phyloP scores from a whole-genome alignment of 345 rosid species.

The Theobroma cacao region DNA sequence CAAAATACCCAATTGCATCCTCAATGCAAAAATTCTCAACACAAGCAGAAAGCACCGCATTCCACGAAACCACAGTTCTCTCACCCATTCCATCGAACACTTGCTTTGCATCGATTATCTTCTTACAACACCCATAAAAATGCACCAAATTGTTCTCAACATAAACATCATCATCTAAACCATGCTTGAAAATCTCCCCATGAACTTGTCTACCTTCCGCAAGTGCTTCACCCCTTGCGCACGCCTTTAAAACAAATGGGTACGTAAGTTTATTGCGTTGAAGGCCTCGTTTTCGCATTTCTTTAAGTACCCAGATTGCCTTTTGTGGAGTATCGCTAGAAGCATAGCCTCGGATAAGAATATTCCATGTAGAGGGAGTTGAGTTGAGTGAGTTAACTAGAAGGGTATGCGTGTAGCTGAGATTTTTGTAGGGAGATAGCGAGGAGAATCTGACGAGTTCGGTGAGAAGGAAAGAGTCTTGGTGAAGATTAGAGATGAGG shows the following conservation, averaged over 20 bases:
- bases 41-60: slow-evolving; percentile 62
- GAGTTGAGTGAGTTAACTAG: slow-evolving; percentile 38
- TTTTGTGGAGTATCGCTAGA: slow-evolving; percentile 49
- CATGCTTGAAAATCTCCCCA: slow-evolving; percentile 55
- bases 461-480: slow-evolving; percentile 41
- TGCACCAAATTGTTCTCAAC: slow-evolving; percentile 59
- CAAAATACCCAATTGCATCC: slow-evolving; percentile 47
- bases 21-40: slow-evolving; percentile 39
- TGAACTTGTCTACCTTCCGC: slow-evolving; percentile 67
- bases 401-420: slow-evolving; percentile 44
- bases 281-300: slow-evolving; percentile 61
- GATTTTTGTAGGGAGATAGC: slow-evolving; percentile 40
- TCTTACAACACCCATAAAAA: slow-evolving; percentile 68
- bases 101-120: slow-evolving; percentile 45
- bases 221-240: slow-evolving; percentile 44
- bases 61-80: slow-evolving; percentile 77
- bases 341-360: slow-evolving; percentile 61
- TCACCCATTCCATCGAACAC: slow-evolving; percentile 71
- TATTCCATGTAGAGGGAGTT: slow-evolving; percentile 58
- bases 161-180: slow-evolving; percentile 64
- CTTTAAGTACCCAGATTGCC: slow-evolving; percentile 46
- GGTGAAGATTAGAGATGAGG: slow-evolving; percentile 46
- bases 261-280: slow-evolving; percentile 60
- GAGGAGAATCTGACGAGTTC: slow-evolving; percentile 55
- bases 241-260: slow-evolving; percentile 73